Conservation (phyloP, 805 yeast species). For the Yamadazyma kitorensis region DNA sequence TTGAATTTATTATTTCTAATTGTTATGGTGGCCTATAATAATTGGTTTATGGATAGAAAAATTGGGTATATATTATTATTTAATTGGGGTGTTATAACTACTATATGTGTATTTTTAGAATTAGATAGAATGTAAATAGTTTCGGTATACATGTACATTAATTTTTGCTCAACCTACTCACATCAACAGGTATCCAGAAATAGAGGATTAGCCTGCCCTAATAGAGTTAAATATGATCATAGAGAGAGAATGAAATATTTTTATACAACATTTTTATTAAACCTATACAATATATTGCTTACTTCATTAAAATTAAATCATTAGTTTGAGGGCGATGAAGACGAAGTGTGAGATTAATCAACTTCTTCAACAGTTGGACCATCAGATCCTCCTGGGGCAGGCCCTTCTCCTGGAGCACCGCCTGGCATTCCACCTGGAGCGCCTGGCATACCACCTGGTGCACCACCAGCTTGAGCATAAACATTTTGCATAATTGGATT, state of each 20-base stretch:
- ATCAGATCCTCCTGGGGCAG: conserved; percentile 17
- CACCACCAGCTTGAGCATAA: conserved; percentile 29
- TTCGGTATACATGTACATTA: too few species aligned
- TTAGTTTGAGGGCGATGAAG: too few species aligned
- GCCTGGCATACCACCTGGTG: conserved; percentile 33
- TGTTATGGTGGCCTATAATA: conserved; percentile 18
- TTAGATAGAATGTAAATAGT: neutral
- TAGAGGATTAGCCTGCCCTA: too few species aligned
- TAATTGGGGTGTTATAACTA: conserved; percentile 29
- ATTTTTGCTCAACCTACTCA: too few species aligned
- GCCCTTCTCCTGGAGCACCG: conserved; percentile 33
- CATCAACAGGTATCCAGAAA: too few species aligned
- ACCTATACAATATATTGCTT: neutral
- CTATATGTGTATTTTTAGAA: conserved; percentile 25
- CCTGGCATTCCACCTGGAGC: conserved; percentile 32
- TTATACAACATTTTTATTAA: neutral
- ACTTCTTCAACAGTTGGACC: conserved; percentile 19
- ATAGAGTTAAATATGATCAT: neutral
- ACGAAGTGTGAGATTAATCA: conserved; percentile 11
- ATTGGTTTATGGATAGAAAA: conserved; percentile 33
- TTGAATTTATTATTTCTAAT: conserved; percentile 20
- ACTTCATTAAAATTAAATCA: too few species aligned
- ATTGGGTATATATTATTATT: conserved; percentile 29
- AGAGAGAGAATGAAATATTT: neutral
- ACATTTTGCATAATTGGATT: conserved; percentile 38